phyloP scores from a whole-genome alignment of 345 rosid species.

The Eucalyptus grandis region DNA sequence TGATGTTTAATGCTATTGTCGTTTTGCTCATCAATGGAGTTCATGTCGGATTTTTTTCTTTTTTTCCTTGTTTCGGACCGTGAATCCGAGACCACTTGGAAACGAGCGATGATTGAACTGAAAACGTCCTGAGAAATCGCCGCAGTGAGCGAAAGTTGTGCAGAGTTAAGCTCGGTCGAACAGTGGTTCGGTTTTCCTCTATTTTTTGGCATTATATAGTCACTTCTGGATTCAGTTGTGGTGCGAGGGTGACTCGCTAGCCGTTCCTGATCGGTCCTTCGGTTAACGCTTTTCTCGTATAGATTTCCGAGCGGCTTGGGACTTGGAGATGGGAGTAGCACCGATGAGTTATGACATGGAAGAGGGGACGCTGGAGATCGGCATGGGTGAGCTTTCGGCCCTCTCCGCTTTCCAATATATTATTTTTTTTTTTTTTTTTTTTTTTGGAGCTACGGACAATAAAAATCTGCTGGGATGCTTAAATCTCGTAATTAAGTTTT shows the following conservation, averaged over 20 bases:
- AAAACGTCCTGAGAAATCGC: not conserved
- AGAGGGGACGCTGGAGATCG: too few species aligned
- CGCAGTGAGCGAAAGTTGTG: not conserved
- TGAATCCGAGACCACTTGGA: not conserved
- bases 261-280: not conserved
- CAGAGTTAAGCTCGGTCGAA: not conserved
- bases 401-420: too few species aligned
- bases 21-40: not conserved
- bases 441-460: too few species aligned
- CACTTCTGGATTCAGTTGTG: not conserved
- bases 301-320: too few species aligned
- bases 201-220: not conserved
- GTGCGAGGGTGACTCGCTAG: not conserved
- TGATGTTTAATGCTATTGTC: too few species aligned
- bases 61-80: not conserved
- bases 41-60: not conserved
- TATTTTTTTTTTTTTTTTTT: too few species aligned
- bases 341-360: too few species aligned
- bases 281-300: too few species aligned
- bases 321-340: too few species aligned
- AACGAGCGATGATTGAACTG: not conserved
- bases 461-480: too few species aligned
- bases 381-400: too few species aligned
- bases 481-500: too few species aligned
- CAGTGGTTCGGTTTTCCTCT: not conserved